phyloP scores from a whole-genome alignment of 129 eudicot genomes.

The Tanacetum coccineum region DNA sequence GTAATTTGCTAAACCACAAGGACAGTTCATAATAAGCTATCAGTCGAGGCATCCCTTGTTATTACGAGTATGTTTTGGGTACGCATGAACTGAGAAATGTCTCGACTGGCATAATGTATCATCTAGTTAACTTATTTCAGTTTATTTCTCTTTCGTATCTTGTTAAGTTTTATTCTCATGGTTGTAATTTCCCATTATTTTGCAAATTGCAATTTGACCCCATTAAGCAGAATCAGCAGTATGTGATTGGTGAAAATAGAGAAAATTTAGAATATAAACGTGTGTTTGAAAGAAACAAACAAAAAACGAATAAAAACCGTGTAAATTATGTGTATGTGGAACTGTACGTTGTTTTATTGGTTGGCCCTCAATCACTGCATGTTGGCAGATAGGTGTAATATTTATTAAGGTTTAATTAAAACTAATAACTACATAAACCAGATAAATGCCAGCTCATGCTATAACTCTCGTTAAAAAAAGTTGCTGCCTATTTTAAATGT shows the following conservation, averaged over 20 bases:
- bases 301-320: neutral
- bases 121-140: no score
- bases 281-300: neutral
- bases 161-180: no score
- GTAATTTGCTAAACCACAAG: no score
- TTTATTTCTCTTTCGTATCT: no score
- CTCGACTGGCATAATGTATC: no score
- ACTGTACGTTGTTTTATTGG: neutral
- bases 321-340: neutral
- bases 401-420: neutral
- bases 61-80: no score
- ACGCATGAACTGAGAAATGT: no score
- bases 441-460: slow-evolving; percentile 6
- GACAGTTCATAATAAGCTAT: no score
- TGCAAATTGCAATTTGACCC: no score
- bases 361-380: neutral
- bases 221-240: neutral
- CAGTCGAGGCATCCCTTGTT: no score
- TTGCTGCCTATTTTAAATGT: no score
- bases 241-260: neutral
- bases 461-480: neutral
- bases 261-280: neutral
- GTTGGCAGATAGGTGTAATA: neutral
- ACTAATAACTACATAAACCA: neutral
- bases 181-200: no score